A percentile compares a stretch with the other conserved stretches of the same genome.
Evolutionary conservation across 495 filamentous ascomycete species (phyloP).

Genomic region (Penicillium nucicola): DNA sequence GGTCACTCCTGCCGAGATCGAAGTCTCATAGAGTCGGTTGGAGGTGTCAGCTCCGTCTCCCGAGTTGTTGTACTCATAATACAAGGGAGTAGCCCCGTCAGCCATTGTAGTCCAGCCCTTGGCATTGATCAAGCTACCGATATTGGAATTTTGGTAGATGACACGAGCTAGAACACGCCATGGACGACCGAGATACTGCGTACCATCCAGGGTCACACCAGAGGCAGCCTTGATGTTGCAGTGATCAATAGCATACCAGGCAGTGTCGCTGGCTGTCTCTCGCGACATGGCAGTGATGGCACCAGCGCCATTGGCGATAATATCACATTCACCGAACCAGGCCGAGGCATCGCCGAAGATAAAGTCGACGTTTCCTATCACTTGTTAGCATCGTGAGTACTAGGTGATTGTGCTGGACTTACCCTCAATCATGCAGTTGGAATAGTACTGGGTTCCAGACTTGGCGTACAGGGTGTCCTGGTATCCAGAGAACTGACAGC

Average conservation of each 20-base stretch:
- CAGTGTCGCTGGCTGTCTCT: slow-evolving; percentile 42
- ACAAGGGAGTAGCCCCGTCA: slow-evolving; percentile 48
- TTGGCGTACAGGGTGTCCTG: slow-evolving; percentile 65
- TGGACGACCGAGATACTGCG: slow-evolving; percentile 64
- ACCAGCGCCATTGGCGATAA: slow-evolving; percentile 49
- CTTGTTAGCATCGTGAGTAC: neutral
- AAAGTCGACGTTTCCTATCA: slow-evolving; percentile 49
- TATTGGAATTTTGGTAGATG: slow-evolving; percentile 57
- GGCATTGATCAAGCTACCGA: slow-evolving; percentile 55
- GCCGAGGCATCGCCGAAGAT: slow-evolving; percentile 64
- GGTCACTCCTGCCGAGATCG: slow-evolving; percentile 42
- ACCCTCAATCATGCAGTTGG: slow-evolving; percentile 54
- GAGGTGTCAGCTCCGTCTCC: slow-evolving; percentile 56
- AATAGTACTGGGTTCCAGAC: slow-evolving; percentile 55
- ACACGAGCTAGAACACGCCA: slow-evolving; percentile 63
- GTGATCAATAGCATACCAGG: slow-evolving; percentile 65
- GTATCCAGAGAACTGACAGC: slow-evolving; percentile 54
- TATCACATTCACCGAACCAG: slow-evolving; percentile 63
- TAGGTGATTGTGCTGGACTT: slow-evolving; percentile 1
- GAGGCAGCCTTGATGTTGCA: slow-evolving; percentile 46
- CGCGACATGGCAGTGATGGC: slow-evolving; percentile 60
- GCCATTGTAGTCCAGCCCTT: slow-evolving; percentile 55
- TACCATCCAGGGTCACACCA: slow-evolving; percentile 46
- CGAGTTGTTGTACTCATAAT: slow-evolving; percentile 58
- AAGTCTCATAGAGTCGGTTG: slow-evolving; percentile 49